Evolutionary conservation across 352 stramenopile species (phyloP), one percentile per base, ranked within the genome.

Genomic region (Achlya hypogyna): DNA sequence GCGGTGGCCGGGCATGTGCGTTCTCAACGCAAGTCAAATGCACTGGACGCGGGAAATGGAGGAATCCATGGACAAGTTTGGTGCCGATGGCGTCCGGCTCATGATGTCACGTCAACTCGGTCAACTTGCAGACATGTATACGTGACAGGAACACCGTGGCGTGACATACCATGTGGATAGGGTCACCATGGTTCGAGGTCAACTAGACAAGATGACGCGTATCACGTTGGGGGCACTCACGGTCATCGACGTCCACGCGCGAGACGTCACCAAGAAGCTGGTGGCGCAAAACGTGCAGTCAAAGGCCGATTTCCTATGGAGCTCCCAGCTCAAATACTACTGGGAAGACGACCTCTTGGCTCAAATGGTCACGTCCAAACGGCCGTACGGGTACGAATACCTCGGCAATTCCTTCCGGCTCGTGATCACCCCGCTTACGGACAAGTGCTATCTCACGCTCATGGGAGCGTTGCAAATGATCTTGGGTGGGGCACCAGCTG

Each of bases 401-500:
- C 72, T 98, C n/a, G 95, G 95, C 6, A 98, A 98, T 65, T 96
- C 88, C 38, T 97, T 97, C 51, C 82, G 95, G 9, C 76, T 98
- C 1, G 94, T 98, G 58, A 98, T 98, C 71, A 98, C 95, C 4
- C 95, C 95, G 2, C 71, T 98, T 27, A 98, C 94, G 0, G 94
- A 98, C 72, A 98, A 98, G 67, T 98, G 93, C 70, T 98, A 98
- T 73, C 62, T 98, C 32, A 98, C 94, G 25, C 77, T 98, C 14
- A 98, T 98, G 94, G 92, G 91, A 18, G 93, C 93, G 1, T 67
- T 98, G 23, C 93, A 98, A 71, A 98, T 98, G 91, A 97, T 96
- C 42, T 72, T 98, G 0, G 94, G 94, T 42, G 94, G 94, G 5
- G 92, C 94, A 0, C 94, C 94, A 0, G 94, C 93, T 18, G 93